Base-by-base conservation (phyloP, 1,284 basidiomycete genomes). In the Psilocybe mexicana region DNA sequence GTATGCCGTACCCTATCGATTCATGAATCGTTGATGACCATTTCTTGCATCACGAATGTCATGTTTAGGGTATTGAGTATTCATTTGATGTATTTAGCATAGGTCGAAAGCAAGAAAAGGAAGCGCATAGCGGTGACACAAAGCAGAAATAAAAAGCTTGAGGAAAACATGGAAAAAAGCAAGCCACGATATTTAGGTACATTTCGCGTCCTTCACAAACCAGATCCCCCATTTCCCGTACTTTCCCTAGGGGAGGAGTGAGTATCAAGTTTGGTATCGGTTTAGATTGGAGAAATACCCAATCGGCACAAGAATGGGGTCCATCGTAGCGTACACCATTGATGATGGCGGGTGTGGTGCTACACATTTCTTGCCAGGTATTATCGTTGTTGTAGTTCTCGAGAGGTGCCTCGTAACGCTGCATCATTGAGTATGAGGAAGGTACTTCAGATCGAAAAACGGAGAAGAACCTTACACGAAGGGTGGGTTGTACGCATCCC, bases 401-500 rank as follows among this genome's bases (percentile, higher is more conserved):
- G 5, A 64, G 48, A 6, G 59, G 51, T 12, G 59, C 55, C 23
- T 65, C 62, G 36, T 61, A 64, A 28, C 56, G 57, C 63, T 66
- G 25, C 24, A 43, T 26, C 26, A 4, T 8, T 38, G 25, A 25
- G 28, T 38, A 14, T 10, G n/a, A 18, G 4, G 42, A 47, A 11
- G 23, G 18, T 10, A 5, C 18, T 18, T 18, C 18, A 18, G 25
- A 30, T 28, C n/a, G 14, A 8, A 11, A 23, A 6, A 36, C 3
- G 26, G 28, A 1, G 26, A 28, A 26, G 38, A 24, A 46, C 7
- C 52, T 36, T 54, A 58, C 60, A 11, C 56, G 55, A 36, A 44
- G 57, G 2, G 46, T 53, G 6, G 57, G 52, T 18, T 45, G 30
- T 7, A 54, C 48, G 30, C 65, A 67, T n/a, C 65, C 65, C 65